Conservation (phyloP, 371 early-diverging fungal species). For the Synchytrium microbalum region DNA sequence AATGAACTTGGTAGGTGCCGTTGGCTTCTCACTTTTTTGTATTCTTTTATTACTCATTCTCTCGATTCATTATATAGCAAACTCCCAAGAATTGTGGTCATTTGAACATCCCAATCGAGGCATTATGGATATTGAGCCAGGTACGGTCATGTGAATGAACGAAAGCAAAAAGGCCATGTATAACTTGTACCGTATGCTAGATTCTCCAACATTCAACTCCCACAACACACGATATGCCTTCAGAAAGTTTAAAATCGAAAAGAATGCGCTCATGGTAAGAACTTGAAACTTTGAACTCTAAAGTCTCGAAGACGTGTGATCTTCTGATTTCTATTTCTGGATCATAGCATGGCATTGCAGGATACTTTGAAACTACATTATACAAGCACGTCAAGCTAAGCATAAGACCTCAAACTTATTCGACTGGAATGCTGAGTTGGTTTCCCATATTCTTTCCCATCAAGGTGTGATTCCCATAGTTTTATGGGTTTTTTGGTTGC, state of each 20-base stretch:
- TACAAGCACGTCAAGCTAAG: constrained; percentile 78
- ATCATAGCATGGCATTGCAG: constrained; percentile 78
- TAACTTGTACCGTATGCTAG: constrained; percentile 7
- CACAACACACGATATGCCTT: constrained; percentile 61
- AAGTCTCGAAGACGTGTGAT: neutral
- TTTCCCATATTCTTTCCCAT: constrained; percentile 94
- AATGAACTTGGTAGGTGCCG: constrained; percentile 40
- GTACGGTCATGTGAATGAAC: neutral
- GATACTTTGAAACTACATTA: constrained; percentile 84
- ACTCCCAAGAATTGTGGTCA: constrained; percentile 66
- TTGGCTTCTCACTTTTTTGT: neutral
- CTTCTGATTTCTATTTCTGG: too few species aligned
- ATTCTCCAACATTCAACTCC: constrained; percentile 46
- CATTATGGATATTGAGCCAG: neutral
- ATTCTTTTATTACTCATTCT: neutral
- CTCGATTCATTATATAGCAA: constrained; percentile 18
- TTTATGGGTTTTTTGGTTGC: neutral
- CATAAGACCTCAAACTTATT: constrained; percentile 77
- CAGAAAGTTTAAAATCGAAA: constrained; percentile 42
- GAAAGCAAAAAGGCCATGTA: neutral
- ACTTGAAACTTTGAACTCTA: neutral
- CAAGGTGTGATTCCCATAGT: too few species aligned
- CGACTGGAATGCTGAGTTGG: constrained; percentile 92
- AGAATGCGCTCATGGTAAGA: constrained; percentile 53
- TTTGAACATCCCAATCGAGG: constrained; percentile 70